phyloP scores from a whole-genome alignment of 2,329 filamentous ascomycete species.

The Coniochaeta pulveracea region DNA sequence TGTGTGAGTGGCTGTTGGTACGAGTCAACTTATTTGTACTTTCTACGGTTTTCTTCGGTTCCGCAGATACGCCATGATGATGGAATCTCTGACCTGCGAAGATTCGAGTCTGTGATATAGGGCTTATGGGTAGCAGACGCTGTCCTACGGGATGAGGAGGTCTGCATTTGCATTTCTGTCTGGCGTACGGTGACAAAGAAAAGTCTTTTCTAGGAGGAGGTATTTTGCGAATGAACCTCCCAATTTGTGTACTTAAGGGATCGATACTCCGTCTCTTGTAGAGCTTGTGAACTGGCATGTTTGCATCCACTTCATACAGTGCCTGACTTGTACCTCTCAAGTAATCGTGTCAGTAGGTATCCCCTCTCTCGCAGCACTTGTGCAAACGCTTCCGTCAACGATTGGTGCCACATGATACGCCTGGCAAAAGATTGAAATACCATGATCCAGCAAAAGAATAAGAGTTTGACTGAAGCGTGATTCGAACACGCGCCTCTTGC shows the following conservation, averaged over 20 bases:
- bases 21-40: neutral
- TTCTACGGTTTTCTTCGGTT: neutral
- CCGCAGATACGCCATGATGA: constrained; percentile 10
- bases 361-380: no score
- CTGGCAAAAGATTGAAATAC: no score
- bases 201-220: constrained; percentile 12
- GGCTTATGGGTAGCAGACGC: constrained; percentile 21
- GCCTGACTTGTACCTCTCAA: no score
- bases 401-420: no score
- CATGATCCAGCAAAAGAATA: no score
- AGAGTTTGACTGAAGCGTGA: no score
- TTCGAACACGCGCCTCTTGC: no score
- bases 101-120: constrained; percentile 20
- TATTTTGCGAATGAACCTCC: constrained; percentile 13
- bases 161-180: constrained; percentile 37
- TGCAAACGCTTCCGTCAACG: no score
- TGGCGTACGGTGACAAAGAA: constrained; percentile 35
- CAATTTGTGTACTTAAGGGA: constrained; percentile 1
- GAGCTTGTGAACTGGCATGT: no score
- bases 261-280: neutral
- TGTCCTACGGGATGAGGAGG: constrained; percentile 36
- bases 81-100: constrained; percentile 34
- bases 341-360: no score
- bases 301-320: no score
- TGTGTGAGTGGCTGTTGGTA: neutral